Evolutionary conservation across 1,139 yeast species (phyloP).

Genomic region (Pneumocystis murina): DNA sequence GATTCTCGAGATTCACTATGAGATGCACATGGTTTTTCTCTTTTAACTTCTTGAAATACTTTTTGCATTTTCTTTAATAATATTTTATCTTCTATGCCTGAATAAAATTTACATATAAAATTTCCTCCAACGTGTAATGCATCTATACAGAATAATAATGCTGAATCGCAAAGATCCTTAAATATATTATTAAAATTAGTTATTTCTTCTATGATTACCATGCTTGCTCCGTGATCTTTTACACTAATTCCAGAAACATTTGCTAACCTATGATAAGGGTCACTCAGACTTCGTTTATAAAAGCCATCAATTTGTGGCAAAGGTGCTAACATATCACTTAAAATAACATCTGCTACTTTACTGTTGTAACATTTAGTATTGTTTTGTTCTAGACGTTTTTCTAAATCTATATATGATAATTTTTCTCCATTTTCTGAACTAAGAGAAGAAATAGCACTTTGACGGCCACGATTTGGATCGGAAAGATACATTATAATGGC

Average conservation of each 20-base stretch:
- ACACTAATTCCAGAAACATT: slow-evolving; percentile 51
- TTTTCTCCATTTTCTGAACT: slow-evolving; percentile 10
- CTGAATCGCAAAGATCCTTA: slow-evolving; percentile 81
- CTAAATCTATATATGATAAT: slow-evolving; percentile 2
- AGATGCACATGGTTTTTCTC: slow-evolving; percentile 47
- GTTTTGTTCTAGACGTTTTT: slow-evolving; percentile 22
- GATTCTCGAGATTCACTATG: slow-evolving; percentile 50
- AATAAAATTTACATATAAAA: slow-evolving; percentile 56
- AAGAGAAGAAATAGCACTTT: slow-evolving; percentile 3
- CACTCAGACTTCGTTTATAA: slow-evolving; percentile 60
- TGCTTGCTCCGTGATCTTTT: slow-evolving; percentile 44
- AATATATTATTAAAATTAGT: neutral
- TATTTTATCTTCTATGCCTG: slow-evolving; percentile 52
- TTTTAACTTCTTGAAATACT: slow-evolving; percentile 44
- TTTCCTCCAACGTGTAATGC: slow-evolving; percentile 53
- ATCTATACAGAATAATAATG: slow-evolving; percentile 58
- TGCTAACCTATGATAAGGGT: slow-evolving; percentile 64
- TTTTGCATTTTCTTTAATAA: slow-evolving; percentile 42
- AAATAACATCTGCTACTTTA: slow-evolving; percentile 41
- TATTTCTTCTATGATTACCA: slow-evolving; percentile 6
- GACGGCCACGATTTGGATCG: slow-evolving; percentile 21
- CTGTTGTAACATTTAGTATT: neutral
- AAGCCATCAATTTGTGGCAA: slow-evolving; percentile 49
- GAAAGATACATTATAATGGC: slow-evolving; percentile 41
- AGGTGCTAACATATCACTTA: slow-evolving; percentile 82